Percentiles rank a stretch among this genome's conserved stretches.
Evolutionary conservation across 257 asterid genomes (phyloP).

Genomic region (Eustoma russellianum): DNA sequence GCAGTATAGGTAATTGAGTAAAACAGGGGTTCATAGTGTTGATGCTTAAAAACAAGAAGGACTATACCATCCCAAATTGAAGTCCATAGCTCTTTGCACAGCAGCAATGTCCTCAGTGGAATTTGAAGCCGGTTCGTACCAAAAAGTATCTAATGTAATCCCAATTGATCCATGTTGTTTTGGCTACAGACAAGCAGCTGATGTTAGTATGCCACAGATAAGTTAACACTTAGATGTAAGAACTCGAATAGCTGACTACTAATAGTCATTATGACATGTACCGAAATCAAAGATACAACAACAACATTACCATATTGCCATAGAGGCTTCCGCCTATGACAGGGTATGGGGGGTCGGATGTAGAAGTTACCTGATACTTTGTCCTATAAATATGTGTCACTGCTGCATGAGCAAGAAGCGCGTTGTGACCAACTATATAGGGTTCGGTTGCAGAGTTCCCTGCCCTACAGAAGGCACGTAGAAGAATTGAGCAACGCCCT

Average conservation of each 20-base stretch:
- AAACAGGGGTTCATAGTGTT: too few relatives aligned
- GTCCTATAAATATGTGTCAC: conserved; percentile 45
- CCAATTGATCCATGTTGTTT: conserved; percentile 59
- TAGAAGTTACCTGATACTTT: conserved; percentile 46
- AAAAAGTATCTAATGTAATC: conserved; percentile 50
- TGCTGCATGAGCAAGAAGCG: conserved; percentile 56
- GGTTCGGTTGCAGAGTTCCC: conserved; percentile 88
- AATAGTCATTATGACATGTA: too few relatives aligned
- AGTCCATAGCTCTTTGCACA: conserved; percentile 60
- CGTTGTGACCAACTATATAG: conserved; percentile 58
- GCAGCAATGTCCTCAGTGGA: conserved; percentile 47
- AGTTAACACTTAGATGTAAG: not conserved
- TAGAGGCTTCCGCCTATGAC: too few relatives aligned
- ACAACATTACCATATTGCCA: too few relatives aligned
- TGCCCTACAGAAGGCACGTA: conserved; percentile 38
- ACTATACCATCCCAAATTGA: conserved; percentile 66
- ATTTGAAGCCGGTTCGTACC: conserved; percentile 60
- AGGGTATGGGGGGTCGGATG: too few relatives aligned
- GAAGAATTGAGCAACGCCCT: conserved; percentile 60
- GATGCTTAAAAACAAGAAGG: not conserved
- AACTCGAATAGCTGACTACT: too few relatives aligned
- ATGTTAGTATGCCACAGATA: not conserved
- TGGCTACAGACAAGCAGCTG: conserved; percentile 20
- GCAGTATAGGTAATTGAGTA: too few relatives aligned
- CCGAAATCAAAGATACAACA: too few relatives aligned